Evolutionary conservation across 768 basidiomycete genomes (phyloP).

Genomic region (Leccinellum rugosiceps): DNA sequence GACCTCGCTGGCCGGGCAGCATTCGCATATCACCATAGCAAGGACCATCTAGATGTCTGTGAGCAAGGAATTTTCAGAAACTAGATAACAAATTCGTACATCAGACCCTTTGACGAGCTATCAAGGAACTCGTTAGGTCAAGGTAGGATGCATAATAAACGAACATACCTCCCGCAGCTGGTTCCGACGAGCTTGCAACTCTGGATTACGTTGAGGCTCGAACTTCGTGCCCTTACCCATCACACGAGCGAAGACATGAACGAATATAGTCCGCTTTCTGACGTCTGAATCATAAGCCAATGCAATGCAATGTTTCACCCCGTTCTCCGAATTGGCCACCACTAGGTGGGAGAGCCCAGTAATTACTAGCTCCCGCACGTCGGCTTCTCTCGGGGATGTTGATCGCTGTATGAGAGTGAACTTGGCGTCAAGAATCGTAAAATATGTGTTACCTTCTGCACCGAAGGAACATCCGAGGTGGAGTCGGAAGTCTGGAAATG

Average conservation of each 20-base stretch:
- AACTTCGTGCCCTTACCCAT: constrained; percentile 80
- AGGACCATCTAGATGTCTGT: constrained; percentile 56
- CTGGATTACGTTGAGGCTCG: constrained; percentile 52
- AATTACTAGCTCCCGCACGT: constrained; percentile 74
- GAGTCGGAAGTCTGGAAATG: constrained; percentile 44
- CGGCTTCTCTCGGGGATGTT: constrained; percentile 49
- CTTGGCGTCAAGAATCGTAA: background rate
- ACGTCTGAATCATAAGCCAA: constrained; percentile 74
- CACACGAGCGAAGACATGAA: constrained; percentile 79
- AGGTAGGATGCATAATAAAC: background rate
- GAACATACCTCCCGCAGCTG: constrained; percentile 57
- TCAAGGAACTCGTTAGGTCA: constrained; percentile 2
- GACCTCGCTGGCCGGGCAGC: constrained; percentile 73
- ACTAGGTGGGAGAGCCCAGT: constrained; percentile 79
- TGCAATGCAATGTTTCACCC: constrained; percentile 82
- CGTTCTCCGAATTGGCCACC: constrained; percentile 80
- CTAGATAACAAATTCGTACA: constrained; percentile 39
- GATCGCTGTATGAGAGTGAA: constrained; percentile 36
- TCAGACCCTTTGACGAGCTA: constrained; percentile 74
- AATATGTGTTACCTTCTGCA: constrained; percentile 39
- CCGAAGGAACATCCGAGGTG: constrained; percentile 46
- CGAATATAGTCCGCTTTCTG: constrained; percentile 73
- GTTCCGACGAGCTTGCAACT: constrained; percentile 45
- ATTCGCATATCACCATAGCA: constrained; percentile 84
- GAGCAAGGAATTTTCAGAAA: constrained; percentile 1